A percentile compares a stretch with the other conserved stretches of the same genome.
Conservation (phyloP, 2,329 filamentous ascomycete genomes). For the Dothistroma pini region DNA sequence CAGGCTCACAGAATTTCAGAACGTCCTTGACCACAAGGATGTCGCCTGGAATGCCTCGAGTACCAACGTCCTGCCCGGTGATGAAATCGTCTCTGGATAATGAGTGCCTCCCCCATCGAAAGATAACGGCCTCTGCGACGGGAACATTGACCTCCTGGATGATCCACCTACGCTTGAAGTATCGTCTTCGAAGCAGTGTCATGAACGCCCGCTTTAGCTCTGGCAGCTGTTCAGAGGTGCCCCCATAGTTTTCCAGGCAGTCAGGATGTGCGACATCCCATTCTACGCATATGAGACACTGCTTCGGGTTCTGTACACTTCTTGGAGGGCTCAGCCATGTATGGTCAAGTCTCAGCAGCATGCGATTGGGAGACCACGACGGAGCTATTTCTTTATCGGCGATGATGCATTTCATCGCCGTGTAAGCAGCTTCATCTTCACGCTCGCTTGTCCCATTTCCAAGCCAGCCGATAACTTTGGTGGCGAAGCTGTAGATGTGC, state of each 20-base stretch:
- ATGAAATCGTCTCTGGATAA: not conserved
- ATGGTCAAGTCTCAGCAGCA: not conserved
- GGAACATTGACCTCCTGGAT: not conserved
- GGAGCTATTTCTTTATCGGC: not conserved
- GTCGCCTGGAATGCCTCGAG: not conserved
- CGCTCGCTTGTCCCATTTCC: not conserved
- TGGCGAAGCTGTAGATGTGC: not conserved
- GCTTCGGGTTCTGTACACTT: not conserved
- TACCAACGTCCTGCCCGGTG: not conserved
- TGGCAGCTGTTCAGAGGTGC: not conserved
- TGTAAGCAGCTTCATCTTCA: not conserved
- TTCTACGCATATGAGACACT: not conserved
- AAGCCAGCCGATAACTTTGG: not conserved
- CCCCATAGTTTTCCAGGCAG: not conserved
- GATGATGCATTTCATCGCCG: not conserved
- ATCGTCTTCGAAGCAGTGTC: not conserved
- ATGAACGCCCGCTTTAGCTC: not conserved
- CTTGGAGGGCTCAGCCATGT: not conserved
- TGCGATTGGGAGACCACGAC: not conserved
- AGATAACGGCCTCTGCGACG: not conserved
- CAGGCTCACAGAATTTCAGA: not conserved
- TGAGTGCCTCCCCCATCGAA: not conserved
- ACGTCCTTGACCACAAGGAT: not conserved
- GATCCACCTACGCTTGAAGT: not conserved
- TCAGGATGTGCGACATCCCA: not conserved